Evolutionary conservation across 2,329 filamentous ascomycete species (phyloP).

Genomic region (Lachnellula occidentalis): DNA sequence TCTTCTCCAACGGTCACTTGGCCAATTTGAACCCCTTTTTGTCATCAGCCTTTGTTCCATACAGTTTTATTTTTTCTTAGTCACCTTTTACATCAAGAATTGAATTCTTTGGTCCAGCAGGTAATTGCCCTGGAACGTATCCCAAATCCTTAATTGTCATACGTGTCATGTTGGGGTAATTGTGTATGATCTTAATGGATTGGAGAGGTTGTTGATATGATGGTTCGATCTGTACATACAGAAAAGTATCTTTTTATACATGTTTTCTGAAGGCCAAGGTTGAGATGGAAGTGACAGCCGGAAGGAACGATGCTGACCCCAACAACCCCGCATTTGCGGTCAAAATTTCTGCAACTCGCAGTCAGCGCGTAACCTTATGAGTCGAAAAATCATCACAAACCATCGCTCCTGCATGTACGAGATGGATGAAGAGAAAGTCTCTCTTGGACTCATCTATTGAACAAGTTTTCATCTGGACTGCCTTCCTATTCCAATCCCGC

Average conservation of each 20-base stretch:
- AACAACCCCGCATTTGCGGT: neutral
- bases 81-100: conserved; percentile 28
- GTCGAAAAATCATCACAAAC: neutral
- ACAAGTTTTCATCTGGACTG: neutral
- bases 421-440: neutral
- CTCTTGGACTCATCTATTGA: neutral
- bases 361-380: neutral
- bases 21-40: conserved; percentile 25
- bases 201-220: neutral
- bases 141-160: conserved; percentile 27
- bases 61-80: neutral
- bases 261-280: too few species aligned
- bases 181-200: neutral
- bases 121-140: conserved; percentile 24
- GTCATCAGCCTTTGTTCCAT: neutral
- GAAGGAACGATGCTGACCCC: neutral
- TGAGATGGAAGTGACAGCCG: too few species aligned
- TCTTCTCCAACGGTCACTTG: conserved; percentile 27
- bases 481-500: neutral
- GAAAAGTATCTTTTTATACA: neutral
- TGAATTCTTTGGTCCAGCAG: conserved; percentile 26
- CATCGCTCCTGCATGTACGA: neutral
- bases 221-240: neutral
- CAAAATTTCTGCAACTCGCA: neutral
- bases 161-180: conserved; percentile 9